Conservation (phyloP, 2,329 filamentous ascomycete species). For the Neocatenulostroma microsporum region DNA sequence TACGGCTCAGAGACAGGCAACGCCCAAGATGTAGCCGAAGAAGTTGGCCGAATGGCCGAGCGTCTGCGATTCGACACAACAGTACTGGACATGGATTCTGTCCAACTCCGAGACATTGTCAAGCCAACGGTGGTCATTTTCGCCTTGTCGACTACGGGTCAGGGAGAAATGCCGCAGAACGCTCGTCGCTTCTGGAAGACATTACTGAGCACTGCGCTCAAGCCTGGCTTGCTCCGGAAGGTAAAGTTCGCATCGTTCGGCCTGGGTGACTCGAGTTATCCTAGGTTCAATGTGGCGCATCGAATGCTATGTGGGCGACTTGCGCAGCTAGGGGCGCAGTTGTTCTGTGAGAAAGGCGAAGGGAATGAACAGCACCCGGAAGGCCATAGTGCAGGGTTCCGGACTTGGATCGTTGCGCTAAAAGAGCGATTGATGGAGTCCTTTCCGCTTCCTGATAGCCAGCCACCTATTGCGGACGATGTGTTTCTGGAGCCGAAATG, state of each 20-base stretch:
- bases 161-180: constrained; percentile 87
- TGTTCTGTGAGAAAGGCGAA: constrained; percentile 72
- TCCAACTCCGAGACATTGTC: constrained; percentile 51
- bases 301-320: constrained; percentile 81
- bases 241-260: constrained; percentile 80
- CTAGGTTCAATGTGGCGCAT: constrained; percentile 88
- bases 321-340: constrained; percentile 69
- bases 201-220: constrained; percentile 69
- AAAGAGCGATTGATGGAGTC: constrained; percentile 56
- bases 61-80: constrained; percentile 69
- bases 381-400: constrained; percentile 51
- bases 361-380: constrained; percentile 91
- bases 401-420: constrained; percentile 46
- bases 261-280: constrained; percentile 88
- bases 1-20: constrained; percentile 97
- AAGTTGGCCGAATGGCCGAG: constrained; percentile 66
- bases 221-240: constrained; percentile 58
- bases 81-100: constrained; percentile 68
- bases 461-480: constrained; percentile 64
- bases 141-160: constrained; percentile 83
- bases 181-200: constrained; percentile 75
- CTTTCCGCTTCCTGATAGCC: constrained; percentile 60
- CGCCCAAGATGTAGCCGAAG: constrained; percentile 81
- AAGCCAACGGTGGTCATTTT: constrained; percentile 59
- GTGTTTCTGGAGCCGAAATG: constrained; percentile 70